Evolutionary conservation across 2,329 filamentous ascomycete genomes (phyloP), one percentile per base, ranked within the genome.

Genomic region (Sclerotinia subarctica): DNA sequence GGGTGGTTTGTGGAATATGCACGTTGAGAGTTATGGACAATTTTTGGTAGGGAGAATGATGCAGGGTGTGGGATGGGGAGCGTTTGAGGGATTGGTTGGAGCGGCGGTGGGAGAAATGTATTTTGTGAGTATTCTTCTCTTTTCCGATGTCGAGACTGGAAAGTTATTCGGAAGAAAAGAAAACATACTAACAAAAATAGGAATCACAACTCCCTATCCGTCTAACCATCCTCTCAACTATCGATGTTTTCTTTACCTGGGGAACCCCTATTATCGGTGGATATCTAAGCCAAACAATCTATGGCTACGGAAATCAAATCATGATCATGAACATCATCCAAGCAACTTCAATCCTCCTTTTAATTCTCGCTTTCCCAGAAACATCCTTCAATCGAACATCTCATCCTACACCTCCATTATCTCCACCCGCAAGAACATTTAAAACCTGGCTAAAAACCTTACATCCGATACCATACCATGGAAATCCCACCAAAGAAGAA

Each of bases 61-160:
- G 46, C 84, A 87, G 73, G 85, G 85, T 0, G 67, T 88, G 0
- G 85, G 83, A n/a, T 86, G 86, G 83, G 85, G 85, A 7, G 81
- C 82, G 15, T 85, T 87, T 69, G 86, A 88, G 71, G 82, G 81
- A 6, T 76, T 88, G 51, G 78, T 86, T 42, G 76, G 83, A 44
- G 81, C 80, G 1, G 84, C 82, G 2, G 83, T 88, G 60, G 81
- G 85, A 58, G 86, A 88, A 71, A 83, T 83, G 1, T 88, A 82
- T 74, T 87, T 85, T 73, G 85, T 86, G 75, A 76, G 83, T 76
- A 17, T 6, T 46, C 10, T 24, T 6, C 26, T n/a, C 29, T 19
- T 29, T 17, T n/a, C 2, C 35, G 42, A 3, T 24, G 11, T n/a
- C 6, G 42, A 15, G 47, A 7, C 19, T n/a, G 26, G 19, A 29